Conservation (phyloP, 495 filamentous ascomycete species). For the Aspergillus leporis region DNA sequence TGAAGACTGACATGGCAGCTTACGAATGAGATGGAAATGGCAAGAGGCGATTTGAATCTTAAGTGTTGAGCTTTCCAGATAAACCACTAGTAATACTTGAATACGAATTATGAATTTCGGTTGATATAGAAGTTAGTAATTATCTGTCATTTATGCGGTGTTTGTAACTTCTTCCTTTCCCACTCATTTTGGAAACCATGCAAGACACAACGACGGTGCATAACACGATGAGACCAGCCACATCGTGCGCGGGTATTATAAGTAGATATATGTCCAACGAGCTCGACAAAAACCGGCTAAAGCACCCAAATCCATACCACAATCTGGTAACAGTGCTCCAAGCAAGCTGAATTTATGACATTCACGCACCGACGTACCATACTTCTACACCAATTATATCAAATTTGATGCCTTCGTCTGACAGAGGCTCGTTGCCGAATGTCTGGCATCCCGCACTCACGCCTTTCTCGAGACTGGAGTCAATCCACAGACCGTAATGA, state of each 20-base stretch:
- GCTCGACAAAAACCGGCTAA: neutral
- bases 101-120: conserved; percentile 15
- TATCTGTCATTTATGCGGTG: neutral
- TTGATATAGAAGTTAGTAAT: neutral
- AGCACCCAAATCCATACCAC: neutral
- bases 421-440: conserved; percentile 94
- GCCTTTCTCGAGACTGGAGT: conserved; percentile 83
- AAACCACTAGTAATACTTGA: conserved; percentile 19
- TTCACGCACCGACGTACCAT: conserved; percentile 69
- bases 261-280: conserved; percentile 8
- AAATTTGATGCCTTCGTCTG: conserved; percentile 91
- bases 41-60: neutral
- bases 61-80: neutral
- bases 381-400: conserved; percentile 89
- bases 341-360: neutral
- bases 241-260: conserved; percentile 23
- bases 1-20: conserved; percentile 4
- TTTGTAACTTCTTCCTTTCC: conserved; percentile 1
- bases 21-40: conserved; percentile 4
- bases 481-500: conserved; percentile 89
- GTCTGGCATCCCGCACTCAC: conserved; percentile 80
- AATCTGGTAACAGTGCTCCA: neutral
- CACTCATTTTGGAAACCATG: neutral
- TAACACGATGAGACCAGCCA: conserved; percentile 24
- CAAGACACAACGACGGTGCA: conserved; percentile 9